Percentiles rank a stretch among this genome's conserved stretches.
Evolutionary conservation across 148 eudicot species (phyloP).

Genomic region (Diospyros kaki): DNA sequence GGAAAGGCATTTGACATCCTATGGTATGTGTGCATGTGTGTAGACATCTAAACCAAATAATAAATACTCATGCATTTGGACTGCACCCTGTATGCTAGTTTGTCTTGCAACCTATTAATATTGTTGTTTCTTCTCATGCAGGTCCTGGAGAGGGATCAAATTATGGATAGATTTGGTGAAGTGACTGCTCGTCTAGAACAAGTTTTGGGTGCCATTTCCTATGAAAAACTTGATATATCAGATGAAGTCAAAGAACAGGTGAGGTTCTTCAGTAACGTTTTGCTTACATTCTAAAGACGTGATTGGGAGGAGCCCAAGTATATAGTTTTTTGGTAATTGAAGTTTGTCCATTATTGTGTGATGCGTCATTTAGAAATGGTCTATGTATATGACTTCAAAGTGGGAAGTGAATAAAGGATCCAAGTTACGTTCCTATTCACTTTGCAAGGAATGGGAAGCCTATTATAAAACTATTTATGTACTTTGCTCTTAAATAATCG

Average conservation of each 20-base stretch:
- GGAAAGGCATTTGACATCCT: neutral
- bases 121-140: conserved; percentile 20
- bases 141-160: conserved; percentile 78
- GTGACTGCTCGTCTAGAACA: conserved; percentile 71
- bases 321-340: neutral
- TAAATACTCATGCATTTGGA: neutral
- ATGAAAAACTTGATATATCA: conserved; percentile 73
- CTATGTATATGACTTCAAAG: neutral
- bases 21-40: neutral
- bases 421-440: neutral
- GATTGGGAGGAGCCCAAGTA: neutral
- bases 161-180: conserved; percentile 64
- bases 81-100: neutral
- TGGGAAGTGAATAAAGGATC: neutral
- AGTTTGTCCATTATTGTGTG: neutral
- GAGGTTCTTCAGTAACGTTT: conserved; percentile 1
- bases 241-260: conserved; percentile 99
- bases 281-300: neutral
- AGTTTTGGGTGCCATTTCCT: conserved; percentile 59
- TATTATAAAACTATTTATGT: neutral
- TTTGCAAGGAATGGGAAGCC: neutral
- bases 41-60: neutral
- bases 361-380: neutral
- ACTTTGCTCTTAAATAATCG: neutral
- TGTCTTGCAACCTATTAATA: neutral